Conservation (phyloP, 805 yeast genomes). For the Geotrichum ghanense region DNA sequence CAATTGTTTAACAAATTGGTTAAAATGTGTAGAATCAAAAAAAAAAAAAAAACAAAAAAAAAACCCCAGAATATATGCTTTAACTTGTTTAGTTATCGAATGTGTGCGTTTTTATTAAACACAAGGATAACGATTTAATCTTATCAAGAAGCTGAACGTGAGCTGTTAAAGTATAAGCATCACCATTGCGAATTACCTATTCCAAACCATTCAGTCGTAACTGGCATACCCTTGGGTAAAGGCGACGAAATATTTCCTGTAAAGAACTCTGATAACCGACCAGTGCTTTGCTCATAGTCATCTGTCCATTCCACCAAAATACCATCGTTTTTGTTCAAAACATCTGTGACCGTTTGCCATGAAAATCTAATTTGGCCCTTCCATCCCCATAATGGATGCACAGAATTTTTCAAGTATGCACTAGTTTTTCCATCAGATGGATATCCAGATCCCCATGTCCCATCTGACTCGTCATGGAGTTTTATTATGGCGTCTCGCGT, state of each 20-base stretch:
- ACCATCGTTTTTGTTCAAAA: slow-evolving; percentile 43
- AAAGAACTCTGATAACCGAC: neutral
- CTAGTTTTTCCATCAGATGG: slow-evolving; percentile 86
- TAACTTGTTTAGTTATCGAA: too few relatives aligned
- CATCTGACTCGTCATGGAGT: slow-evolving; percentile 17
- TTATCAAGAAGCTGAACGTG: too few relatives aligned
- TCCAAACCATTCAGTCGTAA: too few relatives aligned
- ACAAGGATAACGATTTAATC: too few relatives aligned
- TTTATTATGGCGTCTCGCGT: slow-evolving; percentile 67
- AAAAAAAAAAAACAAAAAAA: too few relatives aligned
- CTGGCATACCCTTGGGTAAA: too few relatives aligned
- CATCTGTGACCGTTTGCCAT: slow-evolving; percentile 87
- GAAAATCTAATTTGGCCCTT: slow-evolving; percentile 63
- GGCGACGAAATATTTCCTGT: neutral
- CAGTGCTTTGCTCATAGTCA: slow-evolving; percentile 17
- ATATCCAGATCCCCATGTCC: slow-evolving; percentile 78
- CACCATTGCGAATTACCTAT: too few relatives aligned
- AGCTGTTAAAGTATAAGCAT: too few relatives aligned
- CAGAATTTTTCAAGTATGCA: slow-evolving; percentile 53
- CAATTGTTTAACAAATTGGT: too few relatives aligned
- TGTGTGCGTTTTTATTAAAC: too few relatives aligned
- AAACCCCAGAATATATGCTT: too few relatives aligned
- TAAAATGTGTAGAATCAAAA: too few relatives aligned
- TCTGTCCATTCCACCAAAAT: slow-evolving; percentile 53
- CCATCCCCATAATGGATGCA: slow-evolving; percentile 84